phyloP scores from a whole-genome alignment of 1,284 basidiomycete species.

The Trametes sp. region DNA sequence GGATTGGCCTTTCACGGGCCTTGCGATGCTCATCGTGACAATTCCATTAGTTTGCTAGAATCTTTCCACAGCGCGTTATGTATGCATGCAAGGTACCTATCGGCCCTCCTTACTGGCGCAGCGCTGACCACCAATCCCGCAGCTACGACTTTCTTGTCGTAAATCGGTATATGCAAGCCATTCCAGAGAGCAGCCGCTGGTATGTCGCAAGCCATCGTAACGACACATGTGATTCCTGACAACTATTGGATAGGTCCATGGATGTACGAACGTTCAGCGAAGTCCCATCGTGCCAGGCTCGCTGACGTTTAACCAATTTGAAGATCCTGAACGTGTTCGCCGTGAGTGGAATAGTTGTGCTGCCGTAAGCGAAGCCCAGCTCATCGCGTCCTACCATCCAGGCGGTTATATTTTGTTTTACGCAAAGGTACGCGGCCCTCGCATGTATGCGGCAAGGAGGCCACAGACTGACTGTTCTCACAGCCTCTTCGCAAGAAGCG shows the following conservation, averaged over 20 bases:
- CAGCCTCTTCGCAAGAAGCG: slow-evolving; percentile 9
- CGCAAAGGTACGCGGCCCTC: slow-evolving; percentile 10
- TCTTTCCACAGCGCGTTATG: slow-evolving; percentile 18
- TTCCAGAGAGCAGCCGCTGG: not conserved
- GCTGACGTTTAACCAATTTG: not conserved
- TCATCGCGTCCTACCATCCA: not conserved
- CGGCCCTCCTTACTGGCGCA: not conserved
- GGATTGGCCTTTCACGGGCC: not conserved
- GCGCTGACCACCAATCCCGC: too few species aligned
- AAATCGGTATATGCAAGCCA: not conserved
- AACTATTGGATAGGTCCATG: slow-evolving; percentile 3
- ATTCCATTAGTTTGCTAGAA: slow-evolving; percentile 15
- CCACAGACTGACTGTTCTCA: too few species aligned
- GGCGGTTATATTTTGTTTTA: slow-evolving; percentile 18
- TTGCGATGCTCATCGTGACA: not conserved
- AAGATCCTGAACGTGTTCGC: slow-evolving; percentile 17
- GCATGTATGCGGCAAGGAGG: not conserved
- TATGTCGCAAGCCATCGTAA: not conserved
- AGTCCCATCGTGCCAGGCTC: not conserved
- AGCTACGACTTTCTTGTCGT: slow-evolving; percentile 16
- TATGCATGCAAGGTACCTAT: slow-evolving; percentile 15
- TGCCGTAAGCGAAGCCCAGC: not conserved
- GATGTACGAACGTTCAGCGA: not conserved
- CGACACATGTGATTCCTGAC: not conserved
- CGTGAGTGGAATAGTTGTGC: not conserved